phyloP scores from a whole-genome alignment of 129 eudicot genomes.

The Lonicera japonica region DNA sequence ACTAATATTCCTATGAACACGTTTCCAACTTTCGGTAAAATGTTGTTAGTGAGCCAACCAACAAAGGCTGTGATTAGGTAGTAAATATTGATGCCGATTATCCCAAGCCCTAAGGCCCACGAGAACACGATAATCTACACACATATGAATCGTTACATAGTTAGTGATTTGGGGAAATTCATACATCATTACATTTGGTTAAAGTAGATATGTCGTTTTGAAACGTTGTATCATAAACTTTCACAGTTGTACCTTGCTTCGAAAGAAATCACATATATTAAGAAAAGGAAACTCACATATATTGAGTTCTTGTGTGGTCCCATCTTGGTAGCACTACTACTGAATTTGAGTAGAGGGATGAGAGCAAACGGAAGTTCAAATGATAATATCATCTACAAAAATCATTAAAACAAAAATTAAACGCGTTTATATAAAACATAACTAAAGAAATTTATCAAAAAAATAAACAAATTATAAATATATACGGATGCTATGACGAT shows the following conservation, averaged over 20 bases:
- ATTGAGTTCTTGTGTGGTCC: conserved; percentile 29
- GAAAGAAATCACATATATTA: no score
- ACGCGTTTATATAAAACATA: no score
- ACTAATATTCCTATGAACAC: conserved; percentile 17
- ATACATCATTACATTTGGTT: neutral
- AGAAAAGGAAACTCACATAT: conserved; percentile 10
- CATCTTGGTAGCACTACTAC: conserved; percentile 28
- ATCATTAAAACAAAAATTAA: no score
- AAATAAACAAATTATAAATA: no score
- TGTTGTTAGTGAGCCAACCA: conserved; percentile 10
- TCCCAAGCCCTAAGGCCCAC: conserved; percentile 16
- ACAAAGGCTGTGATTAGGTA: conserved; percentile 18
- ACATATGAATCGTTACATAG: neutral
- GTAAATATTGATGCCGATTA: conserved; percentile 23
- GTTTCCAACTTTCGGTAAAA: conserved; percentile 14
- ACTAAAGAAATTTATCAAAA: no score
- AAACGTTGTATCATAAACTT: no score
- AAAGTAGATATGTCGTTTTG: no score
- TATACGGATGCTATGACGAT: conserved; percentile 25
- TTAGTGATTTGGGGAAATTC: neutral
- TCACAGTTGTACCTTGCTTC: neutral
- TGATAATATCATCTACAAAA: conserved; percentile 26
- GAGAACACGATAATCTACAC: conserved; percentile 17
- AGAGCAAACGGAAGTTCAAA: conserved; percentile 38
- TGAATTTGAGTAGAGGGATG: conserved; percentile 35